These are phyloP conservation scores for Arachis hypogaea DNA, from an alignment of 306 rosid genomes.

Conservation along the genomic window DNA sequence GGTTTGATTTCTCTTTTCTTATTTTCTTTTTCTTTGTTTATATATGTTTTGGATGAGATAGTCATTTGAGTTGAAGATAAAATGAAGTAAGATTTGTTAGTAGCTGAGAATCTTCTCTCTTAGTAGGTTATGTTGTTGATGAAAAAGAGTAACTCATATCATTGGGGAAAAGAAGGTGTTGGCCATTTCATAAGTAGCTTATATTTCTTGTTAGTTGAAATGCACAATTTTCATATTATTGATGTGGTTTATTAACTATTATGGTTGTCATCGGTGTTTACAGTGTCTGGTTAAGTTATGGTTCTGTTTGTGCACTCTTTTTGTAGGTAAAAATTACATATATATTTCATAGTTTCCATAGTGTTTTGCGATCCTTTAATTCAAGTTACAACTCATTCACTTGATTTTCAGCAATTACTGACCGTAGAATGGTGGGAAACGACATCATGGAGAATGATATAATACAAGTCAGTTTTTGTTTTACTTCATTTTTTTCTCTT, in stretches of 20 bases:
- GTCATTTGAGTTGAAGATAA: too few relatives aligned
- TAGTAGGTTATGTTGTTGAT: too few relatives aligned
- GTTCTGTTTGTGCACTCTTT: not conserved
- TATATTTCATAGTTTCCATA: conserved; percentile 45
- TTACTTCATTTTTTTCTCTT: not conserved
- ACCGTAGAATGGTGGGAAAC: conserved; percentile 76
- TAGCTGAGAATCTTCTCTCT: too few relatives aligned
- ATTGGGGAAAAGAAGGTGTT: too few relatives aligned
- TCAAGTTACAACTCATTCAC: conserved; percentile 56
- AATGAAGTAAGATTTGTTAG: too few relatives aligned
- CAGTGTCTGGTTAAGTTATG: too few relatives aligned
- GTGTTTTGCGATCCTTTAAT: conserved; percentile 49
- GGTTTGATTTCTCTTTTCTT: conserved; percentile 42
- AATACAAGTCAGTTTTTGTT: conserved; percentile 59
- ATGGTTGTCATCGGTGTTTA: too few relatives aligned
- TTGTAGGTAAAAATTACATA: conserved; percentile 51
- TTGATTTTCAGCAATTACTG: conserved; percentile 80
- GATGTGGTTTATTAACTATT: too few relatives aligned
- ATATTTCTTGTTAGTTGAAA: too few relatives aligned
- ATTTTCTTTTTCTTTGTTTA: not conserved
- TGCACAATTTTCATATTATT: too few relatives aligned
- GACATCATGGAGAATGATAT: conserved; percentile 80
- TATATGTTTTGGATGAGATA: not conserved
- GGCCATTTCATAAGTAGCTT: too few relatives aligned
- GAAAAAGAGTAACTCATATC: too few relatives aligned